Base-by-base conservation (phyloP, 2,329 filamentous ascomycete genomes). In the Exophiala oligosperma region DNA sequence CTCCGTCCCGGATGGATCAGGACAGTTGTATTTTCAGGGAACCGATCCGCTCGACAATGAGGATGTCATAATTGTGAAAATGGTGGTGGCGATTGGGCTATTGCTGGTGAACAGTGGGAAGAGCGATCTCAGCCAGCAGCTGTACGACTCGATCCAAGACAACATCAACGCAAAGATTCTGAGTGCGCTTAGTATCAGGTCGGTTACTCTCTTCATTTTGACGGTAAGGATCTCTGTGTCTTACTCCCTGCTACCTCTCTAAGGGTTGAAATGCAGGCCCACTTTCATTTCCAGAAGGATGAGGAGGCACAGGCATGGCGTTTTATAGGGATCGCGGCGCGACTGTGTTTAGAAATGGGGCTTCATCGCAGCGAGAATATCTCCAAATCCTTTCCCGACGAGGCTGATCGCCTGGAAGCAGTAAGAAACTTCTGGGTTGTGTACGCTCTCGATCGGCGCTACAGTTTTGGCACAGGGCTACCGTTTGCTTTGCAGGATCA, bases 231-330 rank as follows among this genome's bases (percentile, higher is more conserved):
- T 28, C 26, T 17, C 3, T 23, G 23, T 4, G n/a, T 17, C 80
- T 89, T 35, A 79, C 83, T 43, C 74, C 88, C 26, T 28, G 26
- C 26, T 28, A 28, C 26, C 26, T 4, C 26, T 28, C 26, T 28
- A 28, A 28, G 7, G 35, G 75, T 88, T 48, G 77, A 79, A 1
- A 73, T 88, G 66, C 51, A 88, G 85, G 83, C 82, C 50, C 87
- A 85, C 62, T 97, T 92, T 72, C 84, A 93, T 64, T 97, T 95
- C 68, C 85, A 96, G 51, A 86, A 85, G 40, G 92, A 93, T 66
- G 90, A 96, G 63, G 92, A 97, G 72, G 82, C 89, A 2, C 81
- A 94, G 52, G 89, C 91, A 0, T 97, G 93, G 88, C 85, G 92
- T 12, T 81, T 94, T 44, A 92, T 95, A 70, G 92, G 92, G 1